Percentiles rank a stretch among this genome's conserved stretches.
Conservation (phyloP, 2,329 filamentous ascomycete species). For the Cadophora sp. region DNA sequence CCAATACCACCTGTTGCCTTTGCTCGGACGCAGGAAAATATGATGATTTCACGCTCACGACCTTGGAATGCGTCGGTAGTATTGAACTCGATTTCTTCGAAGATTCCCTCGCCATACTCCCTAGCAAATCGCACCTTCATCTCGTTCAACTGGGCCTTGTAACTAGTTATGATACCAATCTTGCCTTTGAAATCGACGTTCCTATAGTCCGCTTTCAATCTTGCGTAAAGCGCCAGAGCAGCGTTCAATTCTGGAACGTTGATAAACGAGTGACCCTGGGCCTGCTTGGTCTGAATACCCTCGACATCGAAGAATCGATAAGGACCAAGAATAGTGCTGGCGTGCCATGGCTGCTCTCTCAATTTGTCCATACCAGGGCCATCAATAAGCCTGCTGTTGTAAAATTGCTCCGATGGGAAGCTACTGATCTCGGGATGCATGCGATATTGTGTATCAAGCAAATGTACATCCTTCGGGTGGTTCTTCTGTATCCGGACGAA, state of each 20-base stretch:
- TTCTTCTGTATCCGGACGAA: conserved; percentile 99
- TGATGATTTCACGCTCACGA: conserved; percentile 96
- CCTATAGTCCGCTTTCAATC: conserved; percentile 76
- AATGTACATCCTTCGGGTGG: conserved; percentile 83
- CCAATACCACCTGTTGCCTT: conserved; percentile 93
- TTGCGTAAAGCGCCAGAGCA: conserved; percentile 83
- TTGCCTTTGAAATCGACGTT: conserved; percentile 77
- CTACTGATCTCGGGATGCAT: conserved; percentile 97
- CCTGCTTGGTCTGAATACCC: conserved; percentile 82
- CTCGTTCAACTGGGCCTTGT: conserved; percentile 89
- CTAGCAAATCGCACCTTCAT: conserved; percentile 77
- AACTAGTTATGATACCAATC: conserved; percentile 96
- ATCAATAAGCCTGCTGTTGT: conserved; percentile 85
- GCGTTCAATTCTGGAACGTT: conserved; percentile 88
- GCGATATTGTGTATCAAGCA: conserved; percentile 97
- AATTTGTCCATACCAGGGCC: conserved; percentile 82
- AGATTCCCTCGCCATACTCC: conserved; percentile 76
- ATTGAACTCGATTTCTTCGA: conserved; percentile 91
- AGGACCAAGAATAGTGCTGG: conserved; percentile 79
- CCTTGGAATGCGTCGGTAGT: conserved; percentile 98
- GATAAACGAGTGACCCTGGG: conserved; percentile 85
- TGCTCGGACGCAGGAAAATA: conserved; percentile 97
- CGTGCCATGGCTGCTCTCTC: conserved; percentile 84
- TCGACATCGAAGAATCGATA: conserved; percentile 98
- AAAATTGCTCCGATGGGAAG: conserved; percentile 92